Base-by-base conservation (phyloP, 176 grass and related monocot species). In the Juncus effusus region DNA sequence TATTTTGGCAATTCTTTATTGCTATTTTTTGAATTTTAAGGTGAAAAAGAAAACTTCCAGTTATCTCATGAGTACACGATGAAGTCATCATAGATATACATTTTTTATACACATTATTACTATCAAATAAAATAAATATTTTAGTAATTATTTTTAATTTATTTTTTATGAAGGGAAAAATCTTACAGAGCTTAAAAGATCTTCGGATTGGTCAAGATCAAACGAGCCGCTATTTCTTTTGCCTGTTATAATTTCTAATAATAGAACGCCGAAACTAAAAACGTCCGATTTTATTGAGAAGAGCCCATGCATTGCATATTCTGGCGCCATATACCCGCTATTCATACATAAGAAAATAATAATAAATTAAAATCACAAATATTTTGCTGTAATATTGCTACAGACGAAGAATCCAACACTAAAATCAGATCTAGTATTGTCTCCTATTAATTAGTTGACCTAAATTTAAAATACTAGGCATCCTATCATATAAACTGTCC, bases 201-300 rank as follows among this genome's bases (percentile, higher is more conserved):
- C 83, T 5, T 66, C 67, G 45, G 73, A 79, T 67, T 84, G 61
- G n/a, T 83, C 61, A 0, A 75, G 42, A 4, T 74, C 76, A 16
- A 0, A 63, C 11, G 71, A 72, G 6, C 64, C 64, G 57, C 40
- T 77, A 51, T 84, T 86, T 80, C 76, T 70, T 80, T 64, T 74
- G 79, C 83, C 63, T 0, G 80, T 90, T 56, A 90, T 7, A 56
- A 83, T 83, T 70, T 90, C 87, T 72, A 90, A 75, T 59, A 90
- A 68, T 61, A 90, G 74, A 19, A 90, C 51, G 10, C 83, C 87
- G 54, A 82, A 90, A 50, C 83, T 86, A 41, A 80, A 86, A 28
- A 86, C 80, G 1, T 90, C 83, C 4, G 83, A 90, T 67, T 86
- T 90, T 7, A 55, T 15, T 58, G 87, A 90, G 59, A 79, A 90